Base-by-base conservation (phyloP, 2,329 filamentous ascomycete species). In the Sclerotinia nivalis region DNA sequence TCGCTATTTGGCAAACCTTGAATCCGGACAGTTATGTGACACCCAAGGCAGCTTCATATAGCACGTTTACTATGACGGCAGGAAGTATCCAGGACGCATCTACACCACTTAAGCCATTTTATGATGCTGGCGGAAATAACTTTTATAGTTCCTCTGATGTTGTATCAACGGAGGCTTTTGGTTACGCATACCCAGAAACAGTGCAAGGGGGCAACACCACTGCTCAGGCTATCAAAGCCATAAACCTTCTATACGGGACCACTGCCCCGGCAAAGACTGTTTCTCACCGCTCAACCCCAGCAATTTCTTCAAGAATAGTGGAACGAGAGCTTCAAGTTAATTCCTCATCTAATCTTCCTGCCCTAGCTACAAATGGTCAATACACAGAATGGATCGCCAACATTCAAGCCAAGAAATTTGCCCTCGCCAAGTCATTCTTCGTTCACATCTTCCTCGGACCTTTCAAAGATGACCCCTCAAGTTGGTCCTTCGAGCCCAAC, bases 381-480 rank as follows among this genome's bases (percentile, higher is more conserved):
- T 68, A 67, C 49, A 66, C 64, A 10, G 85, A 94, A 74, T 95
- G 91, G 87, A 83, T 89, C 34, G 88, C 87, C 73, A 92, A 91
- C 75, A 84, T 94, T 58, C 81, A 83, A 22, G 86, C 89, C 31
- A 82, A 84, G 68, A 89, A 88, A 72, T 85, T 87, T 70, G 87
- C 87, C 2, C 79, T 91, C 12, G 82, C 85, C 15, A 86, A 84
- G 1, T 87, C 89, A 0, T 92, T 90, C 75, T 84, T 83, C 68
- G 82, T 95, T 28, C 87, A 90, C 76, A 81, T 94, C 70, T 94
- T 93, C 79, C 77, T 93, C 1, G 91, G 89, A 7, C 40, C 69
- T 3, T 74, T 76, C 59, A 69, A 68, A 15, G 31, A 69, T 1
- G 73, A 77, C 28, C 72, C 75, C 4, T 68, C 58, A 2, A 66